Base-by-base conservation (phyloP, 306 rosid species). In the Prunus campanulata region DNA sequence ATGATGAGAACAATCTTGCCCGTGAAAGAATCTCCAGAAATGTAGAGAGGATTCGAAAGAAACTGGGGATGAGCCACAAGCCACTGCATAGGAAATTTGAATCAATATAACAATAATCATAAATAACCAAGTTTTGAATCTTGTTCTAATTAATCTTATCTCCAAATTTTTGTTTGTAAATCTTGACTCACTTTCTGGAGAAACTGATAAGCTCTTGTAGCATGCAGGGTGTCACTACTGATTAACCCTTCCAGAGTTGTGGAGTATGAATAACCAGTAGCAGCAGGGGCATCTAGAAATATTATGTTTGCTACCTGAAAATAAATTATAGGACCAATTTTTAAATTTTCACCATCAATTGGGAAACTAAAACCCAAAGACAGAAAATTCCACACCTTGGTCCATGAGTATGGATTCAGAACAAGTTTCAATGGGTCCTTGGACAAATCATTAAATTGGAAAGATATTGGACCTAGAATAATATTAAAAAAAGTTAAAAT, bases 221-320 rank as follows among this genome's bases (percentile, higher is more conserved):
- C 56, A 70, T 70, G 64, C 47, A 48, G 16, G 3, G 65, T 76
- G 56, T 76, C 81, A 39, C 35, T 71, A 24, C 27, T 64, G 56
- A 62, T 52, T 35, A 55, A 81, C 14, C 81, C 81, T 29, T 56
- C 74, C 1, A 19, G 10, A 35, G 48, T 76, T 30, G 29, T 11
- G n/a, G 85, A 52, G 74, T 81, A 81, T 8, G 85, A 81, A 77
- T 71, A 81, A 30, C 85, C 85, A 44, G 85, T 76, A 3, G 81
- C 81, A 25, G 70, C 78, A 44, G 85, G 85, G 13, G 81, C 74
- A 42, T 81, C 84, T 46, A 81, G 2, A 32, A 75, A 75, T 70
- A 81, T 81, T 44, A 81, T 10, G 73, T 76, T 80, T 11, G 84
- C 80, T 15, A 75, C 47, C 84, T 80, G 62, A 25, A 62, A 70